These are phyloP conservation scores for Carallia pectinifolia DNA, from an alignment of 345 rosid genomes.

Conservation along the genomic window DNA sequence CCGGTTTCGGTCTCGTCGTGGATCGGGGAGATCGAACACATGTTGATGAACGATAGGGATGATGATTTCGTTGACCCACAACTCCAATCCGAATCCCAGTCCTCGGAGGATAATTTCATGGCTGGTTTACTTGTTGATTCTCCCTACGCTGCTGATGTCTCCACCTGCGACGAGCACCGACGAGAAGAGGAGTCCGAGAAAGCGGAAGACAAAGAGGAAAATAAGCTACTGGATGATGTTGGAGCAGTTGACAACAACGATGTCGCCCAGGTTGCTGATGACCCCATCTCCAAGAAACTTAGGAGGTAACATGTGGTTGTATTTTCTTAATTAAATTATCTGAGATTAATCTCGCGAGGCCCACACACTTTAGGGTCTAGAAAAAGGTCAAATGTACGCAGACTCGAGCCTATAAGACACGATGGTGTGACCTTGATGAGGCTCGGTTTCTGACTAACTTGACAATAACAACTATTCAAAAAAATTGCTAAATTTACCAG, in stretches of 20 bases:
- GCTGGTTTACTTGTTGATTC: constrained; percentile 45
- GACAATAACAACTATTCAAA: too few relatives aligned
- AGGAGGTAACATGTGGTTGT: constrained; percentile 32
- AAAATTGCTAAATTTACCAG: too few relatives aligned
- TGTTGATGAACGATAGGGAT: constrained; percentile 48
- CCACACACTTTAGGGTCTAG: too few relatives aligned
- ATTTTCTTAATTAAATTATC: too few relatives aligned
- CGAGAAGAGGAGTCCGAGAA: constrained; percentile 12
- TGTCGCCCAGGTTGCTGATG: constrained; percentile 22
- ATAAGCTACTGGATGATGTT: background rate
- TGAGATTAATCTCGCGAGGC: too few relatives aligned
- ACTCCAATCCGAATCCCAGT: background rate
- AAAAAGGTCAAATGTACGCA: too few relatives aligned
- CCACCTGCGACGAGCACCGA: constrained; percentile 18
- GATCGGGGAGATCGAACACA: constrained; percentile 48
- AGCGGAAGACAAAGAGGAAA: background rate
- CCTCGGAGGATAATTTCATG: constrained; percentile 35
- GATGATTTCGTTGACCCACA: constrained; percentile 2
- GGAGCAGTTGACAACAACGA: constrained; percentile 18
- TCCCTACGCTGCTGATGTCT: constrained; percentile 24
- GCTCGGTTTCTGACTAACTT: too few relatives aligned
- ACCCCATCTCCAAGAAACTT: constrained; percentile 45
- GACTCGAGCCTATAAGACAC: too few relatives aligned
- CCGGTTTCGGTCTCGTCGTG: constrained; percentile 36
- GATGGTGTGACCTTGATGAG: too few relatives aligned